Base-by-base conservation (phyloP, 2,329 filamentous ascomycete species). In the Clonostachys chloroleuca region DNA sequence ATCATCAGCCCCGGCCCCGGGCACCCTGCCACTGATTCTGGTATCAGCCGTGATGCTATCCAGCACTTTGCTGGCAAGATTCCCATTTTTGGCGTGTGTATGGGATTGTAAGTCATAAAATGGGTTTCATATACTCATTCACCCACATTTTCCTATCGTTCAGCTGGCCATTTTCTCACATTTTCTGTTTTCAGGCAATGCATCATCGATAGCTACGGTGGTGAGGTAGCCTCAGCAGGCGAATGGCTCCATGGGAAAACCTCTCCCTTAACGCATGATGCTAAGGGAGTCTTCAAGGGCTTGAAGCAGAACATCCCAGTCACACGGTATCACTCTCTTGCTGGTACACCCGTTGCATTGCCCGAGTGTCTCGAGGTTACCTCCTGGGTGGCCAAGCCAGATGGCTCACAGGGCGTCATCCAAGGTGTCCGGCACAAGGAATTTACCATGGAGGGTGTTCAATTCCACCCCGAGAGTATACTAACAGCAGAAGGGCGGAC, bases 221-320 rank as follows among this genome's bases (percentile, higher is more conserved):
- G 94, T 51, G 84, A 87, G 44, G 94, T 99, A 44, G 86, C 86
- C 62, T 92, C 90, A 49, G 95, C 94, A 10, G 94, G 94, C 24
- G 94, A 99, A 70, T 96, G 96, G 60, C 75, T 99, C 47, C 94
- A 99, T 61, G 94, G 94, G 58, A 99, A 99, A 74, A 99, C 94
- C 7, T 97, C 92, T 3, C 86, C 87, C 44, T 74, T 99, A 59
- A 81, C 83, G 39, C 94, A 99, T 67, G 94, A 99, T 64, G 79
- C 78, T 45, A 95, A 91, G 66, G 95, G 94, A n/a, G 86, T 96
- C 8, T 99, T 96, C 63, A 79, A 82, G 40, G 84, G 84, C n/a
- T 74, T 99, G 48, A 72, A 84, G 5, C 86, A 95, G 60, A 81
- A 83, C 34, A 77, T 99, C 17, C 88, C 89, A 1, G 92, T 99